These are phyloP conservation scores for Agaricus blazei DNA, from an alignment of 768 basidiomycete species.

Conservation along the genomic window DNA sequence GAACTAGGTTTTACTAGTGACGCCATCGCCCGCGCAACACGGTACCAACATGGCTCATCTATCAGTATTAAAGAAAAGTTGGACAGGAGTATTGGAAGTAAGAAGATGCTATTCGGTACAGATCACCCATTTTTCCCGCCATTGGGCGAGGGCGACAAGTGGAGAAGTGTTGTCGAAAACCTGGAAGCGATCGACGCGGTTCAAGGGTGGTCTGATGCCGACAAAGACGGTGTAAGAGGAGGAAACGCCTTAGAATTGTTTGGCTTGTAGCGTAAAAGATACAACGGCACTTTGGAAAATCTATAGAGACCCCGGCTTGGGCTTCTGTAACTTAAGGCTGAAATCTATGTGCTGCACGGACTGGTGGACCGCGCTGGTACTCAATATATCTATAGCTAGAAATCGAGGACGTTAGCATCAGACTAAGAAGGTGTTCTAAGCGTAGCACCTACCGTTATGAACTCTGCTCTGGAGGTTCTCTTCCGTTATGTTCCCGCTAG, in stretches of 20 bases:
- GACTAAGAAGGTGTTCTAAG: not conserved
- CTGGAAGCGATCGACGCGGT: constrained; percentile 71
- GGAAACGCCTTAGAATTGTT: constrained; percentile 73
- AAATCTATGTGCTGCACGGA: constrained; percentile 94
- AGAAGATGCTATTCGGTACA: constrained; percentile 74
- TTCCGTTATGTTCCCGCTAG: constrained; percentile 94
- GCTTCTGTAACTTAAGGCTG: constrained; percentile 89
- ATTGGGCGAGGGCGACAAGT: constrained; percentile 58
- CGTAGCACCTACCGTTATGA: constrained; percentile 60
- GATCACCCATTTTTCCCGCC: constrained; percentile 94
- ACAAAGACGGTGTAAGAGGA: constrained; percentile 64
- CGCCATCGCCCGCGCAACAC: constrained; percentile 54
- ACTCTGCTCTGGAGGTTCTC: constrained; percentile 74
- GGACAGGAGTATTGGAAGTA: constrained; percentile 44
- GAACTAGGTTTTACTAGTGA: constrained; percentile 78
- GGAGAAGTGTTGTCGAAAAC: constrained; percentile 85
- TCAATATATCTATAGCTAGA: constrained; percentile 89
- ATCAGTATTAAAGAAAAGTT: constrained; percentile 12
- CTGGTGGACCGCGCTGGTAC: constrained; percentile 88
- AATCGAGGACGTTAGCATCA: not conserved
- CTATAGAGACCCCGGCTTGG: constrained; percentile 21
- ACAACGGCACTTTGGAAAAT: not conserved
- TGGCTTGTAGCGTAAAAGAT: constrained; percentile 26
- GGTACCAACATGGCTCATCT: constrained; percentile 35
- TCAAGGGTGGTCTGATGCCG: constrained; percentile 51